Evolutionary conservation across 2,329 filamentous ascomycete species (phyloP), one percentile per base, ranked within the genome.

Genomic region (Curvularia hawaiiensis): DNA sequence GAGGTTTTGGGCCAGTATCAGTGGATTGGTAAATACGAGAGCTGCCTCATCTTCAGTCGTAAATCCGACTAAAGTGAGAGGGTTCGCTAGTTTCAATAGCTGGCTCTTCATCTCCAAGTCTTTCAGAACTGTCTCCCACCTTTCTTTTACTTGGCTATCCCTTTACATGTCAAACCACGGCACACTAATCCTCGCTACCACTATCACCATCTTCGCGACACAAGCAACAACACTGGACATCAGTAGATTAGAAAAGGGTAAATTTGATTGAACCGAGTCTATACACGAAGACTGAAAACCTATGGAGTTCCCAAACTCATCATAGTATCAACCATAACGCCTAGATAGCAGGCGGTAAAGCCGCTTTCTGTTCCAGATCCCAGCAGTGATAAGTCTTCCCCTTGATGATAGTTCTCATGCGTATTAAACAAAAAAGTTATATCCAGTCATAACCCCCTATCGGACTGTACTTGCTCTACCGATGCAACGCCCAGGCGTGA

Each of bases 401-500:
- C 35, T 10, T 38, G 35, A n/a, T 9, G 20, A 24, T 24, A 5
- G 39, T 14, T 22, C 39, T 24, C 39, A 20, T 3, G 14, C 20
- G 3, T 12, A 41, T 41, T 18, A 9, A 41, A 24, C 24, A 22
- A 11, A 22, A 12, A 22, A 2, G 26, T 41, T 22, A n/a, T n/a
- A n/a, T 1, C 20, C 2, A 3, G 16, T n/a, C n/a, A 10, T 14
- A 26, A 11, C 26, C 28, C 9, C n/a, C 28, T 26, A 4, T 18
- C 3, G 12, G 10, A 7, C 10, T 14, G n/a, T 5, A 1, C 5
- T 30, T 41, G 24, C 22, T 24, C 38, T 26, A 43, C 44, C 59
- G 54, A 51, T 51, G 52, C 38, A 67, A 43, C 6, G 60, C 60
- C 59, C 56, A 66, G 6, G 22, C 35, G 12, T 64, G 41, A 46